Conservation (phyloP, 352 stramenopile genomes). For the Phytophthora megakarya region DNA sequence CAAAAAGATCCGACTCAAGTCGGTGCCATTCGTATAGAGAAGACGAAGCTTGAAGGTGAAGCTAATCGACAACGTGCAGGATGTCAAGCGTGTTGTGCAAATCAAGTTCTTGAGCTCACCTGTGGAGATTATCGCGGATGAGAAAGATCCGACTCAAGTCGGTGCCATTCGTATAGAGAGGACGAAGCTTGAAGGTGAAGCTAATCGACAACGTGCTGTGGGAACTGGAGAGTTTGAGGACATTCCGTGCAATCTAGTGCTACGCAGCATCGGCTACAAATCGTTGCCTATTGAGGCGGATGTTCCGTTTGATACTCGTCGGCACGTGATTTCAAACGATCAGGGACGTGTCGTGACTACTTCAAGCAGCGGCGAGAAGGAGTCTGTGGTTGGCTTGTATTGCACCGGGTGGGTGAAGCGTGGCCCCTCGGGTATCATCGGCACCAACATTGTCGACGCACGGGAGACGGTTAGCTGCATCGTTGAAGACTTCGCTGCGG, state of each 20-base stretch:
- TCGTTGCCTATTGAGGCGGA: slow-evolving; percentile 71
- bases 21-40: slow-evolving; percentile 83
- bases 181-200: slow-evolving; percentile 85
- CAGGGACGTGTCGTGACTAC: slow-evolving; percentile 60
- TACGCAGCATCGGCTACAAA: slow-evolving; percentile 93
- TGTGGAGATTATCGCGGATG: slow-evolving; percentile 63
- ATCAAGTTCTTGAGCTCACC: slow-evolving; percentile 94
- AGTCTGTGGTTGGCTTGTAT: slow-evolving; percentile 89
- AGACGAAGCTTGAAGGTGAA: slow-evolving; percentile 87
- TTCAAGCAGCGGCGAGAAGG: slow-evolving; percentile 35
- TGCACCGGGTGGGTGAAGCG: slow-evolving; percentile 98
- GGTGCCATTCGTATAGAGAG: slow-evolving; percentile 86
- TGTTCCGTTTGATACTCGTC: slow-evolving; percentile 82
- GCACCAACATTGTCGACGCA: slow-evolving; percentile 97
- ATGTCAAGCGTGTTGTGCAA: too few species aligned
- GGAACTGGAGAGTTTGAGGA: slow-evolving; percentile 89
- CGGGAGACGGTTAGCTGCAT: slow-evolving; percentile 95
- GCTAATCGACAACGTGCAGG: slow-evolving; percentile 80
- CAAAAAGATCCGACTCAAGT: slow-evolving; percentile 55
- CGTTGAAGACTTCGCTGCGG: slow-evolving; percentile 82
- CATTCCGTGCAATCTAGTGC: slow-evolving; percentile 78
- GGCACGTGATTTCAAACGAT: slow-evolving; percentile 67
- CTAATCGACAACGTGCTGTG: slow-evolving; percentile 79
- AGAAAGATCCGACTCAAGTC: slow-evolving; percentile 55
- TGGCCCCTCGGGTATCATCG: slow-evolving; percentile 97